A percentile compares a stretch with the other conserved stretches of the same genome.
Evolutionary conservation across 352 stramenopile genomes (phyloP).

Genomic region (Globisporangium okanoganense): DNA sequence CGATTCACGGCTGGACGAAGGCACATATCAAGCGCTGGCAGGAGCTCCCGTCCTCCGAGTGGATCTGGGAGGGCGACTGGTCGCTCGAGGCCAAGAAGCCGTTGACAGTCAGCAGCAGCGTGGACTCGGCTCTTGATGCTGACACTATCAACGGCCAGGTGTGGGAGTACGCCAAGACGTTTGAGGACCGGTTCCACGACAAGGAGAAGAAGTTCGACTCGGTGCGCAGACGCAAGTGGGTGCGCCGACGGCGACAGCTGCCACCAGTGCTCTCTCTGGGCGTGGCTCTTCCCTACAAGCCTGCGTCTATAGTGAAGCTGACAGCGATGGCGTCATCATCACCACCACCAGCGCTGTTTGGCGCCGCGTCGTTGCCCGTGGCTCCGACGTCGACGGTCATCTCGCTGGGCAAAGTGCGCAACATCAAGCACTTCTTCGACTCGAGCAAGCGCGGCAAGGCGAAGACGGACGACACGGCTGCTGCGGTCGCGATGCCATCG

Average conservation of each 20-base stretch:
- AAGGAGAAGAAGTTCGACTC: constrained; percentile 77
- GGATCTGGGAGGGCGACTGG: constrained; percentile 80
- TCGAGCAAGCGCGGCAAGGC: constrained; percentile 19
- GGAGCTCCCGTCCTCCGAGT: constrained; percentile 74
- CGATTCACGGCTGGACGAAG: constrained; percentile 68
- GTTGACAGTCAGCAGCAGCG: constrained; percentile 17
- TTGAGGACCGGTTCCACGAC: constrained; percentile 67
- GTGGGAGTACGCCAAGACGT: constrained; percentile 71
- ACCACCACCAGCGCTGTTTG: constrained; percentile 15
- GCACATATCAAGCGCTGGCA: constrained; percentile 45
- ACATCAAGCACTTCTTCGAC: constrained; percentile 34
- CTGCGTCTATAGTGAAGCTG: background rate
- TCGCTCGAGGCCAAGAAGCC: constrained; percentile 32
- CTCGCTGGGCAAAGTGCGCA: constrained; percentile 30
- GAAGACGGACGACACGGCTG: constrained; percentile 26
- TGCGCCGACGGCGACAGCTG: constrained; percentile 51
- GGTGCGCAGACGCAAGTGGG: constrained; percentile 64
- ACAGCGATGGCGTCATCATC: background rate
- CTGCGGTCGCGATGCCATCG: constrained; percentile 5
- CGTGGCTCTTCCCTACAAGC: background rate
- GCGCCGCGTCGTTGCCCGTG: constrained; percentile 16
- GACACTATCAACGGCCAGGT: background rate
- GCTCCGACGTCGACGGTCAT: constrained; percentile 13
- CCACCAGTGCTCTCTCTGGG: constrained; percentile 35
- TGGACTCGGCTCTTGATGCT: constrained; percentile 19